Conservation (phyloP, 495 filamentous ascomycete genomes). For the Cudoniella acicularis region DNA sequence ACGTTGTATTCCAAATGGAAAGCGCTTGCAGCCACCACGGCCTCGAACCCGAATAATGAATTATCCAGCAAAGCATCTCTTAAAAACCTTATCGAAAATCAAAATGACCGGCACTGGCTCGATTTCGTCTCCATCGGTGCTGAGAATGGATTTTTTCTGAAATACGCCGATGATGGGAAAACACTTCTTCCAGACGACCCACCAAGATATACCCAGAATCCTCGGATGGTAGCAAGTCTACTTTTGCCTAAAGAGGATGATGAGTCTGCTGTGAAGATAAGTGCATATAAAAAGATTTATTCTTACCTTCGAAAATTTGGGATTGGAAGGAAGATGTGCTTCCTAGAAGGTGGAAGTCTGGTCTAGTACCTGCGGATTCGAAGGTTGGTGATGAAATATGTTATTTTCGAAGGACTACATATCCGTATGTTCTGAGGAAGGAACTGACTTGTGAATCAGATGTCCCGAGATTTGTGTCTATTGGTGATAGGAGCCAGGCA, state of each 20-base stretch:
- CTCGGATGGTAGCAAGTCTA: neutral
- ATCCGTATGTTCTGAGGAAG: neutral
- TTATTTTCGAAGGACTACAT: neutral
- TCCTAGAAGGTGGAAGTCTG: neutral
- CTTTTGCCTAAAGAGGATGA: neutral
- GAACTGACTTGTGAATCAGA: too few relatives aligned
- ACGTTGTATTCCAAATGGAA: neutral
- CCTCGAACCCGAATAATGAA: neutral
- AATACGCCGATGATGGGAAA: neutral
- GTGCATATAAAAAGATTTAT: neutral
- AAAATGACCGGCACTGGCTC: neutral
- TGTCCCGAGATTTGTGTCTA: too few relatives aligned
- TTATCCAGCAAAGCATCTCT: neutral
- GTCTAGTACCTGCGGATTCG: constrained; percentile 6
- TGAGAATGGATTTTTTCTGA: neutral
- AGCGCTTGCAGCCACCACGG: neutral
- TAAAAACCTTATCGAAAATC: neutral
- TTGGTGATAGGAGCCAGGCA: too few relatives aligned
- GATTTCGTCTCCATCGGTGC: neutral
- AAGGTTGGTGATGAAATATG: neutral
- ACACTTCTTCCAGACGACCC: neutral
- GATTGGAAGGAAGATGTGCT: neutral
- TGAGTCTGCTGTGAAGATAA: neutral
- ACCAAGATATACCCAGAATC: neutral
- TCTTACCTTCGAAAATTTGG: neutral